Conservation (phyloP, 805 yeast species). For the Metschnikowia picachoensis region DNA sequence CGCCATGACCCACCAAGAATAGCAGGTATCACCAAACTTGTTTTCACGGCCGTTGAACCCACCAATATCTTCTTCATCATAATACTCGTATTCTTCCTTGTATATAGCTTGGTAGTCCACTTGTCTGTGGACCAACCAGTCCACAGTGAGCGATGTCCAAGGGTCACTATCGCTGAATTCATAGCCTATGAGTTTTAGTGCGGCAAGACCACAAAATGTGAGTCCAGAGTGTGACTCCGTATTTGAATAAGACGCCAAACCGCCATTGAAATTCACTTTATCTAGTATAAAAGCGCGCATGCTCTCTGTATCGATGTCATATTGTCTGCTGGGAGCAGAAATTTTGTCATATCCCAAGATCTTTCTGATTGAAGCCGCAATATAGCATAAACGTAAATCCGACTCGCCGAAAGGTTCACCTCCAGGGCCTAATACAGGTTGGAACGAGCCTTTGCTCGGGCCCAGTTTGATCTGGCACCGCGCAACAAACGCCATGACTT, state of each 20-base stretch:
- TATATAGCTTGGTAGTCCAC: conserved; percentile 30
- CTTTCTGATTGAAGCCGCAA: conserved; percentile 63
- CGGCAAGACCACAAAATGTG: conserved; percentile 77
- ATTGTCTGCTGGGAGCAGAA: conserved; percentile 15
- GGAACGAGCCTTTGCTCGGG: conserved; percentile 29
- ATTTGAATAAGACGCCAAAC: conserved; percentile 50
- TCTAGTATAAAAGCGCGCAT: conserved; percentile 34
- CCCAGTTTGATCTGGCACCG: conserved; percentile 51
- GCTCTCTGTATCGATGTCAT: conserved; percentile 41
- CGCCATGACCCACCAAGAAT: conserved; percentile 77
- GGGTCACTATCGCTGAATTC: conserved; percentile 15
- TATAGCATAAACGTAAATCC: conserved; percentile 71
- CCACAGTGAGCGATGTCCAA: conserved; percentile 34
- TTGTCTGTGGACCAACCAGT: conserved; percentile 68
- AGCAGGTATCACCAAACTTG: conserved; percentile 83
- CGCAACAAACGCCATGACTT: conserved; percentile 53
- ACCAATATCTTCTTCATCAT: conserved; percentile 55
- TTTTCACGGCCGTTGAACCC: conserved; percentile 87
- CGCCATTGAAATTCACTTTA: conserved; percentile 55
- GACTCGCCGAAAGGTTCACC: conserved; percentile 51
- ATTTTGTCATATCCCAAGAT: conserved; percentile 41
- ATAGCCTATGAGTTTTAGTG: conserved; percentile 42
- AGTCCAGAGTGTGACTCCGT: conserved; percentile 83
- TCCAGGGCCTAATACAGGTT: conserved; percentile 27
- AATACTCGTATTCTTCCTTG: conserved; percentile 30